These are phyloP conservation scores for Aspergillus alliaceus DNA, from an alignment of 2,329 filamentous ascomycete species.

Conservation along the genomic window DNA sequence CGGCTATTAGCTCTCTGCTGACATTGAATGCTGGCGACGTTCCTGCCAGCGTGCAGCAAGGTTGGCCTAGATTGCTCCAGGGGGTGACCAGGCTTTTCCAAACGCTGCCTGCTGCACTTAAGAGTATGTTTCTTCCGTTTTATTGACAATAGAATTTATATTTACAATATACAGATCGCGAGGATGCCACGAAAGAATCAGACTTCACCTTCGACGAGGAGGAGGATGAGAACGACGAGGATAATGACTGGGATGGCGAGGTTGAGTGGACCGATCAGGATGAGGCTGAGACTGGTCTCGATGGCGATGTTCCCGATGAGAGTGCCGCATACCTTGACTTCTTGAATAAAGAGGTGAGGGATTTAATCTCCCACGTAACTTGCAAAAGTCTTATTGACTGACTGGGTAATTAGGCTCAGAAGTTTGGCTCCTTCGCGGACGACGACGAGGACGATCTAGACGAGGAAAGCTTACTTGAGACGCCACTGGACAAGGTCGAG, in stretches of 20 bases:
- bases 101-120: conserved; percentile 81
- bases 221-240: conserved; percentile 71
- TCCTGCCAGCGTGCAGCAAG: conserved; percentile 87
- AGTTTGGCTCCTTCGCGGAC: conserved; percentile 71
- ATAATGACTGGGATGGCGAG: conserved; percentile 79
- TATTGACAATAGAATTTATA: conserved; percentile 13
- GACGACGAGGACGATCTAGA: conserved; percentile 90
- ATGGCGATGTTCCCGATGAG: conserved; percentile 76
- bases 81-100: conserved; percentile 91
- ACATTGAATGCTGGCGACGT: conserved; percentile 78
- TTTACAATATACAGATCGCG: conserved; percentile 62
- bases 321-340: conserved; percentile 95
- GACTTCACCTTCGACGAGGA: conserved; percentile 78
- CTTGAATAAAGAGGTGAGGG: conserved; percentile 78
- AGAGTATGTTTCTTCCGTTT: conserved; percentile 58
- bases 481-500: conserved; percentile 91
- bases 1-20: conserved; percentile 84
- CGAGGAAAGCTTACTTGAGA: conserved; percentile 89
- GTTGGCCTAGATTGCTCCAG: conserved; percentile 87
- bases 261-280: conserved; percentile 67
- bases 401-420: conserved; percentile 63
- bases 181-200: conserved; percentile 87
- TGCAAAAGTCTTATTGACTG: conserved; percentile 10
- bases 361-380: neutral
- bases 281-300: conserved; percentile 60